Conservation (phyloP, 257 asterid species). For the Agastache rugosa region DNA sequence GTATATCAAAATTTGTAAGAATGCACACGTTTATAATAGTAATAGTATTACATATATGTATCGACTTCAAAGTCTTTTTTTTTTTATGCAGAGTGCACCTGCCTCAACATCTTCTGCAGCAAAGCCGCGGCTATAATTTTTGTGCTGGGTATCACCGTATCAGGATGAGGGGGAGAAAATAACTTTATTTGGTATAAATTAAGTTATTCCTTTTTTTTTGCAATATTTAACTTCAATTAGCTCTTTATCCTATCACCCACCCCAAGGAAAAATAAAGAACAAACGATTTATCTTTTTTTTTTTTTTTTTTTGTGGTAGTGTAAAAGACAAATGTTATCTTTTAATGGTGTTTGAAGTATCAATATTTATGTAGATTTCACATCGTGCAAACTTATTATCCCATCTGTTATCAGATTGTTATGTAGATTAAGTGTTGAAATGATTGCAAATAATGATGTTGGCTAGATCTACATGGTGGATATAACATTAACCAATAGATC, state of each 20-base stretch:
- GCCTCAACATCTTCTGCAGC: slow-evolving; percentile 54
- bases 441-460: neutral
- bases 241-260: neutral
- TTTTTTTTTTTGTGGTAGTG: neutral
- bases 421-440: neutral
- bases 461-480: neutral
- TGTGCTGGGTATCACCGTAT: slow-evolving; percentile 24
- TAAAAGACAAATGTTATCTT: neutral
- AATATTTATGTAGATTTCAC: neutral
- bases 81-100: slow-evolving; percentile 76
- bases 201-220: slow-evolving; percentile 13
- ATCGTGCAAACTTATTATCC: neutral
- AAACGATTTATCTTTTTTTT: neutral
- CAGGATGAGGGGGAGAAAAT: neutral
- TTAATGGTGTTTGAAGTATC: neutral
- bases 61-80: slow-evolving; percentile 27
- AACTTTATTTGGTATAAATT: neutral
- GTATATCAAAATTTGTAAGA: no score
- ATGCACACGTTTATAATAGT: no score
- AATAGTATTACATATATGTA: neutral
- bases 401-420: neutral
- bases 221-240: no score
- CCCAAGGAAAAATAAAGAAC: neutral
- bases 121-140: slow-evolving; percentile 68
- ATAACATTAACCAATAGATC: no score